A percentile compares a stretch with the other conserved stretches of the same genome.
phyloP scores from a whole-genome alignment of 768 basidiomycete species.

The Pleurotus citrinopileatus region DNA sequence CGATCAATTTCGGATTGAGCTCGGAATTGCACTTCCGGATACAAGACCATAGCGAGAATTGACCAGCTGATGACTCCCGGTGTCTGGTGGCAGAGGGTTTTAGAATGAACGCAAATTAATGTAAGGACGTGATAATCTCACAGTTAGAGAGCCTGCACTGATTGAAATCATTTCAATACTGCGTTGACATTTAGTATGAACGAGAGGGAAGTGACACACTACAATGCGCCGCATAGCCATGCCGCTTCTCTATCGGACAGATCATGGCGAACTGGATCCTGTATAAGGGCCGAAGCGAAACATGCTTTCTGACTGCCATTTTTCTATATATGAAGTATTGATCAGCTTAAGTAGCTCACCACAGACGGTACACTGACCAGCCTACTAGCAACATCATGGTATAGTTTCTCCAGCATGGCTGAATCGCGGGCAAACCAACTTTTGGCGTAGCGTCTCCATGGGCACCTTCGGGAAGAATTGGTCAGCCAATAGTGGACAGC shows the following conservation, averaged over 20 bases:
- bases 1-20: constrained; percentile 10
- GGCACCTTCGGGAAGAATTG: too few relatives aligned
- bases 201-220: constrained; percentile 1
- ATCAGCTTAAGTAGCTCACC: too few relatives aligned
- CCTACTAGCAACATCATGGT: constrained; percentile 11
- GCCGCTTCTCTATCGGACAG: constrained; percentile 10
- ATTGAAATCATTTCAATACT: neutral
- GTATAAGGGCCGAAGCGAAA: constrained; percentile 8
- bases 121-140: too few relatives aligned
- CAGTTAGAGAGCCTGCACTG: constrained; percentile 17
- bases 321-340: too few relatives aligned
- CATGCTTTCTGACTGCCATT: neutral
- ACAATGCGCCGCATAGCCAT: constrained; percentile 13
- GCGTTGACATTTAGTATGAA: neutral
- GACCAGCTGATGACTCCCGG: neutral
- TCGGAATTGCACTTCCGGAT: constrained; percentile 1
- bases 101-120: too few relatives aligned
- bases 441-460: constrained; percentile 23
- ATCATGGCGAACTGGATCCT: constrained; percentile 4
- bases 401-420: constrained; percentile 20
- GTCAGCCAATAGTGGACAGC: neutral
- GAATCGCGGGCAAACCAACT: constrained; percentile 19
- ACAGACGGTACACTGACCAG: too few relatives aligned
- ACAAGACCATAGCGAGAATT: constrained; percentile 3
- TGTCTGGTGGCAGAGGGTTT: neutral